Percentiles rank a stretch among this genome's conserved stretches.
phyloP scores from a whole-genome alignment of 192 early-diverging fungal genomes.

The Coemansia sp. region DNA sequence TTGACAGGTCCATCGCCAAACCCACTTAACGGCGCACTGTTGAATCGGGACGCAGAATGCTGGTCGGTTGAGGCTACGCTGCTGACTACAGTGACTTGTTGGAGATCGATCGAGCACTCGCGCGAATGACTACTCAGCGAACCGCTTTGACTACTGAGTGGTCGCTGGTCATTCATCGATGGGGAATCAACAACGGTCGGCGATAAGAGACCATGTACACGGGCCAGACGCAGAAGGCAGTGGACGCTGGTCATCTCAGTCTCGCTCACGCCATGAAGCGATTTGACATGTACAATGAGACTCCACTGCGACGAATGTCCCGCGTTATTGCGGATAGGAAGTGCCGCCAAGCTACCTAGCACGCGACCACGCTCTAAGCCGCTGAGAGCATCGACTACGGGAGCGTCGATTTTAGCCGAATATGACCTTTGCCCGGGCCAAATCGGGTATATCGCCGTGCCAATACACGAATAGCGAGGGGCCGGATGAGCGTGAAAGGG shows the following conservation, averaged over 20 bases:
- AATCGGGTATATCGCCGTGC: slow-evolving; percentile 36
- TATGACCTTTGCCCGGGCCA: slow-evolving; percentile 48
- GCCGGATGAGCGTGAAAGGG: slow-evolving; percentile 41
- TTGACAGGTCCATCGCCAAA: slow-evolving; percentile 46
- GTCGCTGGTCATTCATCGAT: background rate
- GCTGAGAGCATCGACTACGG: slow-evolving; percentile 35
- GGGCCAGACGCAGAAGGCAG: slow-evolving; percentile 43
- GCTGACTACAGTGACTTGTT: background rate
- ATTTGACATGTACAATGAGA: slow-evolving; percentile 42
- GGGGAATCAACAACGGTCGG: background rate
- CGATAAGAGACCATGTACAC: slow-evolving; percentile 25
- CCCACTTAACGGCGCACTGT: slow-evolving; percentile 26
- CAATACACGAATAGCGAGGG: slow-evolving; percentile 46
- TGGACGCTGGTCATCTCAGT: slow-evolving; percentile 41
- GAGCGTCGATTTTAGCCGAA: slow-evolving; percentile 49
- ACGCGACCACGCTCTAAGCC: slow-evolving; percentile 38
- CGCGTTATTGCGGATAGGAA: slow-evolving; percentile 19
- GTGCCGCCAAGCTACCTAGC: slow-evolving; percentile 30
- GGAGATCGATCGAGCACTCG: background rate
- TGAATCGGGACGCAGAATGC: background rate
- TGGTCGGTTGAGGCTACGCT: background rate
- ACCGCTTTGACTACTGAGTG: background rate
- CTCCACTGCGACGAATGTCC: slow-evolving; percentile 21
- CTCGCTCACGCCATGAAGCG: slow-evolving; percentile 36
- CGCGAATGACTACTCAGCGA: no score